phyloP scores from a whole-genome alignment of 495 filamentous ascomycete genomes.

The Penicillium robsamsonii region DNA sequence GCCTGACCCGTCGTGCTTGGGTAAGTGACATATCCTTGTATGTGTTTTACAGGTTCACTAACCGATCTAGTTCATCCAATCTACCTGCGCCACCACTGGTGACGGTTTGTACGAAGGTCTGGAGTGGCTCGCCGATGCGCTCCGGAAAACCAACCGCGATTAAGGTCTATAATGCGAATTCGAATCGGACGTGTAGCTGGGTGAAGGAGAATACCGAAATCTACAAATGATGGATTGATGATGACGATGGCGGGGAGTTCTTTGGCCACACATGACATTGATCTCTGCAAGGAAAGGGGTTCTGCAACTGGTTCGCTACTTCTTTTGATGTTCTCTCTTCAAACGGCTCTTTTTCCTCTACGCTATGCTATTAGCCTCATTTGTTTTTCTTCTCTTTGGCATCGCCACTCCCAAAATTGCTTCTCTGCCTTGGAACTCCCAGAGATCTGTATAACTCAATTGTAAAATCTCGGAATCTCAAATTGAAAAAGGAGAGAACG shows the following conservation, averaged over 20 bases:
- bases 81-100: slow-evolving; percentile 97
- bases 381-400: slow-evolving; percentile 40
- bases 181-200: slow-evolving; percentile 30
- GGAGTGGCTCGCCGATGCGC: slow-evolving; percentile 95
- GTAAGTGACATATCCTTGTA: slow-evolving; percentile 56
- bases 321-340: slow-evolving; percentile 41
- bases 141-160: slow-evolving; percentile 85
- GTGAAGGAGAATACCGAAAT: slow-evolving; percentile 39
- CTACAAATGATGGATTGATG: slow-evolving; percentile 43
- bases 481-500: slow-evolving; percentile 5
- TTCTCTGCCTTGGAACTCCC: slow-evolving; percentile 16
- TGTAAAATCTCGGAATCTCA: slow-evolving; percentile 12
- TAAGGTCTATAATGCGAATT: slow-evolving; percentile 51
- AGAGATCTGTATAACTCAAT: slow-evolving; percentile 15
- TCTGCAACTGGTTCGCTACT: slow-evolving; percentile 25
- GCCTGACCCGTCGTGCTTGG: slow-evolving; percentile 95
- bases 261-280: slow-evolving; percentile 31
- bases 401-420: slow-evolving; percentile 37
- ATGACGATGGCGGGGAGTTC: slow-evolving; percentile 41
- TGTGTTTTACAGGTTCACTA: slow-evolving; percentile 13
- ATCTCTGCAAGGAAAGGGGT: slow-evolving; percentile 17
- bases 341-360: slow-evolving; percentile 39
- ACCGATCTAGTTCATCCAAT: slow-evolving; percentile 88
- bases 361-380: slow-evolving; percentile 49
- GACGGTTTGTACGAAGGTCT: slow-evolving; percentile 99